A percentile compares a stretch with the other conserved stretches of the same genome.
phyloP scores from a whole-genome alignment of 371 early-diverging fungal species.

The Lichtheimia ramosa region DNA sequence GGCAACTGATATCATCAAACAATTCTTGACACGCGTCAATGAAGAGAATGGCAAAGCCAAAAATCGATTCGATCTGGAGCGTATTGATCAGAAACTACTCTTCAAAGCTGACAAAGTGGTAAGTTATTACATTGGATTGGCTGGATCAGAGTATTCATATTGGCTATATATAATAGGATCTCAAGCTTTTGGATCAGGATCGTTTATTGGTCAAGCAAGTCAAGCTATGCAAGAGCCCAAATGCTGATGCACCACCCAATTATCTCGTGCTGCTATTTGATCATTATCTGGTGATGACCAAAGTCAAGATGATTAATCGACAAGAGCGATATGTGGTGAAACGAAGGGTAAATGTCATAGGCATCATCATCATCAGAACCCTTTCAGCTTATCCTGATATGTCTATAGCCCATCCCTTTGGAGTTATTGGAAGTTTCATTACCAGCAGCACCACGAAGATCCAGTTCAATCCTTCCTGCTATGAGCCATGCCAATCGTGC shows the following conservation, averaged over 20 bases:
- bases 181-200: conserved; percentile 28
- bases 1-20: conserved; percentile 72
- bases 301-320: conserved; percentile 27
- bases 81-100: conserved; percentile 39
- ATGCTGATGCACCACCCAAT: conserved; percentile 50
- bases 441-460: conserved; percentile 14
- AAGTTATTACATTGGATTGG: background rate
- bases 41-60: conserved; percentile 37
- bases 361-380: background rate
- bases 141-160: no score
- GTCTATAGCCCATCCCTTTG: conserved; percentile 69
- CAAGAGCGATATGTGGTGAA: conserved; percentile 38
- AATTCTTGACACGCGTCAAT: conserved; percentile 62
- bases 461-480: conserved; percentile 36
- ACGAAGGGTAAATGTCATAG: conserved; percentile 21
- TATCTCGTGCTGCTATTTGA: conserved; percentile 60
- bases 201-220: conserved; percentile 41
- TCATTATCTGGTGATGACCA: conserved; percentile 40
- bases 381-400: background rate
- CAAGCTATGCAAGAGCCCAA: conserved; percentile 46
- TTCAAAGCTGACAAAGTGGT: conserved; percentile 50
- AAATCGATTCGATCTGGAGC: conserved; percentile 41
- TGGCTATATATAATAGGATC: conserved; percentile 29
- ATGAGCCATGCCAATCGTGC: background rate
- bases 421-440: conserved; percentile 53